Percentiles rank a stretch among this genome's conserved stretches.
Conservation (phyloP, 257 asterid species). For the Solanum pennellii region DNA sequence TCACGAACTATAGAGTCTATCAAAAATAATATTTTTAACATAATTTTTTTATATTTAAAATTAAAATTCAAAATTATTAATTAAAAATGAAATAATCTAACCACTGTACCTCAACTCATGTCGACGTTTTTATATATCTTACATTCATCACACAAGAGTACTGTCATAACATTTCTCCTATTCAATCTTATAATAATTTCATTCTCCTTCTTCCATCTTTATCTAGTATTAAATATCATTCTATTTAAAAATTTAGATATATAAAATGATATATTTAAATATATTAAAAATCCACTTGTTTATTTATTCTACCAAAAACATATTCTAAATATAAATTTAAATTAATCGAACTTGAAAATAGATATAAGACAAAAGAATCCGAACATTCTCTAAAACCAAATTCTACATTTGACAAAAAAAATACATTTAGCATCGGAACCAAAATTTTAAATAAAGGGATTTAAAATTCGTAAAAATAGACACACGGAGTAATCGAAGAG, state of each 20-base stretch:
- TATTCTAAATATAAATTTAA: too few species aligned
- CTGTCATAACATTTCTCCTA: background rate
- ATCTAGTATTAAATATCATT: background rate
- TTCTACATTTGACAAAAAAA: background rate
- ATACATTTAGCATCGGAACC: too few species aligned
- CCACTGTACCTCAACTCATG: too few species aligned
- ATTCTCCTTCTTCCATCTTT: background rate
- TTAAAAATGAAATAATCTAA: fast-evolving
- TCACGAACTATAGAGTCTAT: too few species aligned
- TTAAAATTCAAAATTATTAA: fast-evolving
- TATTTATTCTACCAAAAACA: too few species aligned
- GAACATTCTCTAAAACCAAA: too few species aligned
- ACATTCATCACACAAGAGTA: background rate
- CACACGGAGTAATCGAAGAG: too few species aligned
- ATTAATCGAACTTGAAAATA: background rate
- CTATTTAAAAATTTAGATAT: background rate
- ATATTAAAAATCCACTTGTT: too few species aligned
- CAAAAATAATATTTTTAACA: fast-evolving
- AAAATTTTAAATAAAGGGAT: too few species aligned
- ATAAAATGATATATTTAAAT: background rate
- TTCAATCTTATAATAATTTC: background rate
- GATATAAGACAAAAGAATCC: fast-evolving
- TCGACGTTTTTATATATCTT: background rate
- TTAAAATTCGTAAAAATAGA: too few species aligned
- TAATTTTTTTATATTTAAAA: fast-evolving